Base-by-base conservation (phyloP, 495 filamentous ascomycete species). In the Penicillium diatomitis region DNA sequence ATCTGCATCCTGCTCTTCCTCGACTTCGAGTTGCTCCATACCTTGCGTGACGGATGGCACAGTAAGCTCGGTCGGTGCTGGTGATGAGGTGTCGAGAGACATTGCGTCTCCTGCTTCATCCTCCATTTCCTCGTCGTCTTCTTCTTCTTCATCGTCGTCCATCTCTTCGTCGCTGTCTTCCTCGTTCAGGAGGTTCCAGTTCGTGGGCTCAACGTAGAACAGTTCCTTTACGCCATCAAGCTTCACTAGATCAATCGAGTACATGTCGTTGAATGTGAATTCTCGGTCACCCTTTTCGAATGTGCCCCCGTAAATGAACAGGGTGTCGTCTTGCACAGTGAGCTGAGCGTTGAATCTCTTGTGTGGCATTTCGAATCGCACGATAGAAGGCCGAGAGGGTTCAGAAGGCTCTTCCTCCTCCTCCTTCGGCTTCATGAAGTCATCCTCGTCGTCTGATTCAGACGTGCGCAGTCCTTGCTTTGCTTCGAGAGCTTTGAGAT, bases 241-340 rank as follows among this genome's bases (percentile, higher is more conserved):
- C 64, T 90, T 94, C 43, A 84, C 89, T 33, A 97, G 75, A 61
- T 97, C 88, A 54, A 97, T 83, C 7, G 87, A 84, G 61, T 88
- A 91, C 74, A 96, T 74, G 57, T 97, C 91, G 61, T 96, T 89
- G 66, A 95, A 94, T 2, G 86, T 95, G 57, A 85, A 95, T 63
- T 98, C 92, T 11, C 86, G 79, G 58, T 97, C 92, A 20, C 86
- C 90, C 65, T 91, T 90, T 60, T 98, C 92, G 56, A 86, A 95
- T 0, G 89, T 98, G 9, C 92, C 92, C 12, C 92, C 90, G 58
- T 91, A 95, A 28, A 96, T 85, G 60, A 92, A 98, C 0, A 97
- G 72, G 9, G 85, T 78, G 66, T 98, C 92, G 46, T 88, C 87
- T 66, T 96, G 89, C 6, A 97, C 88, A 1, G 92, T 79, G 36